Evolutionary conservation across 2,329 filamentous ascomycete species (phyloP).

Genomic region (Fusarium gaditjirri): DNA sequence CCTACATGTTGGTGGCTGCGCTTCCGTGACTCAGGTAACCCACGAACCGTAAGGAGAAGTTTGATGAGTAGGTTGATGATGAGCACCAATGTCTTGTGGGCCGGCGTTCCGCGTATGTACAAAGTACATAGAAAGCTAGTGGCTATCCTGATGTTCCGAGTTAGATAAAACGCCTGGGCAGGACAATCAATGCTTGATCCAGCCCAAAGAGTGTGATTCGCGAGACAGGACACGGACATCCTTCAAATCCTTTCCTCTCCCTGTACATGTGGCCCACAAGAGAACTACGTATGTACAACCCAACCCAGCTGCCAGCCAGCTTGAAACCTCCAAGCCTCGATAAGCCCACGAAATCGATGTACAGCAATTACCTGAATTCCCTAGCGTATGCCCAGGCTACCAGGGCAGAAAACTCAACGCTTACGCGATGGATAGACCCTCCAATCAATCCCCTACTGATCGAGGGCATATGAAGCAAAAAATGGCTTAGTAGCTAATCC

Average conservation of each 20-base stretch:
- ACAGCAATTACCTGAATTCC: background rate
- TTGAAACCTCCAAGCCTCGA: conserved; percentile 13
- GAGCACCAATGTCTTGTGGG: conserved; percentile 19
- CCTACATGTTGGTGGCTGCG: conserved; percentile 36
- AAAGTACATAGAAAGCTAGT: background rate
- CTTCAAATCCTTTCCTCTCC: background rate
- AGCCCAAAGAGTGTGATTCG: background rate
- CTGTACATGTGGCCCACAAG: conserved; percentile 1
- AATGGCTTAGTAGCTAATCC: background rate
- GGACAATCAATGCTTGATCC: conserved; percentile 26
- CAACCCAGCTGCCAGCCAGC: background rate
- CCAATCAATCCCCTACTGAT: background rate
- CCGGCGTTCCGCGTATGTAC: background rate
- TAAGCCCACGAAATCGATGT: conserved; percentile 1
- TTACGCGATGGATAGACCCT: conserved; percentile 11
- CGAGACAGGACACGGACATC: background rate
- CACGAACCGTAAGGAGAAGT: conserved; percentile 34
- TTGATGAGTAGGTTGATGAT: conserved; percentile 22
- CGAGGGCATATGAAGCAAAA: conserved; percentile 13
- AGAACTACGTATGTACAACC: background rate
- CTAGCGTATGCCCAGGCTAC: conserved; percentile 9
- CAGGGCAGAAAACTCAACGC: background rate
- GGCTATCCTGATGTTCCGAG: background rate
- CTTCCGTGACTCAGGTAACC: conserved; percentile 33
- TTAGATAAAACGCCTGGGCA: conserved; percentile 19